Evolutionary conservation across 306 rosid species (phyloP).

Genomic region (Citrullus colocynthis): DNA sequence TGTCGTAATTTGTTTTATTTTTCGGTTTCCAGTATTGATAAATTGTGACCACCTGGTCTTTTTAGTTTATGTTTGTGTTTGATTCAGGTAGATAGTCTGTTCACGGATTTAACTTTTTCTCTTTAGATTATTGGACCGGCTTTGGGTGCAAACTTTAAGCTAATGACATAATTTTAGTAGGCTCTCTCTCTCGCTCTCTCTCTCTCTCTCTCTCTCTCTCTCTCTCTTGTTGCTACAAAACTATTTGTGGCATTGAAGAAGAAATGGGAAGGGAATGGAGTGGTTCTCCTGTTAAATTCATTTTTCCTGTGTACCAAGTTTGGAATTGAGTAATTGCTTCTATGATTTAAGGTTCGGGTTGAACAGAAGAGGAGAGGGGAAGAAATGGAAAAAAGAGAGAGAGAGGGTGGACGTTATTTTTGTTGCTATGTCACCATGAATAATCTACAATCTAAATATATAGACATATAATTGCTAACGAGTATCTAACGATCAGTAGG

Average conservation of each 20-base stretch:
- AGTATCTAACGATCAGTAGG: too few relatives aligned
- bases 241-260: background rate
- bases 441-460: background rate
- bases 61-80: background rate
- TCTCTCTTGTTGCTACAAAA: background rate
- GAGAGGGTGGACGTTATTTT: background rate
- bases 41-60: background rate
- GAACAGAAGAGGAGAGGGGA: background rate
- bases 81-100: background rate
- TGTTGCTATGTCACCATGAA: background rate
- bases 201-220: background rate
- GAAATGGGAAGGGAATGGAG: background rate
- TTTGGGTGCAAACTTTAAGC: background rate
- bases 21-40: too few relatives aligned
- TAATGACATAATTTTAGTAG: background rate
- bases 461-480: background rate
- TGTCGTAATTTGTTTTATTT: too few relatives aligned
- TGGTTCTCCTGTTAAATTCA: background rate
- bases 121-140: background rate
- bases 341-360: background rate
- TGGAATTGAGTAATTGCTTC: background rate
- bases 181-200: background rate
- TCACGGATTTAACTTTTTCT: background rate
- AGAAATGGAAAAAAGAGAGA: background rate
- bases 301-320: background rate